Evolutionary conservation across 176 grass and related monocot species (phyloP).

Genomic region (Zizania latifolia): DNA sequence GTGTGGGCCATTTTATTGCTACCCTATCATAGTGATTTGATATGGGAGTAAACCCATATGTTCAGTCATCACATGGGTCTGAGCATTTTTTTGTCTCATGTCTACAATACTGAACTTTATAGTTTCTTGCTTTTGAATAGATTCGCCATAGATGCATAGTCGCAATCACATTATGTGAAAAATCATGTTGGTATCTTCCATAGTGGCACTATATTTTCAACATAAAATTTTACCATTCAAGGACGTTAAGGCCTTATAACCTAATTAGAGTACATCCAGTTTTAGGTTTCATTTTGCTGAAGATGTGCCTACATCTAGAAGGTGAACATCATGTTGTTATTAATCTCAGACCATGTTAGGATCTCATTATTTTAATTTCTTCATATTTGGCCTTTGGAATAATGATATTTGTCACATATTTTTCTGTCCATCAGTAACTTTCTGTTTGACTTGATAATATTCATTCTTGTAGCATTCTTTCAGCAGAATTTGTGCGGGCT

Average conservation of each 20-base stretch:
- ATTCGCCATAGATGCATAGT: neutral
- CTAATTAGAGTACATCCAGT: neutral
- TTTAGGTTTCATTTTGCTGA: neutral
- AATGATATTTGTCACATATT: neutral
- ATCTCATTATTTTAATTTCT: neutral
- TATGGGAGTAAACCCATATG: slow-evolving; percentile 4
- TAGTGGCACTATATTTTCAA: neutral
- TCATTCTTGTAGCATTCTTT: slow-evolving; percentile 99
- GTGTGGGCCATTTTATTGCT: neutral
- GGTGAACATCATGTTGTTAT: neutral
- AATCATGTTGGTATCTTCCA: too few species aligned
- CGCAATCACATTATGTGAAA: neutral
- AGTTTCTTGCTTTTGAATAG: neutral
- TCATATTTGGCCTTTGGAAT: neutral
- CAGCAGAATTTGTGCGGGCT: slow-evolving; percentile 94
- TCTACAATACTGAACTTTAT: neutral
- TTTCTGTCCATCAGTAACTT: slow-evolving; percentile 23
- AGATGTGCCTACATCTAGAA: neutral
- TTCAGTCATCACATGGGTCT: neutral
- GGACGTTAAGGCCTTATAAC: neutral
- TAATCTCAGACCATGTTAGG: neutral
- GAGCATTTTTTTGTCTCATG: neutral
- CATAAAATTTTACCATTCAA: neutral
- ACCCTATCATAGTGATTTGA: neutral
- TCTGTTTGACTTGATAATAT: slow-evolving; percentile 62